These are phyloP conservation scores for Letharia lupina DNA, from an alignment of 495 filamentous ascomycete species.

Conservation along the genomic window DNA sequence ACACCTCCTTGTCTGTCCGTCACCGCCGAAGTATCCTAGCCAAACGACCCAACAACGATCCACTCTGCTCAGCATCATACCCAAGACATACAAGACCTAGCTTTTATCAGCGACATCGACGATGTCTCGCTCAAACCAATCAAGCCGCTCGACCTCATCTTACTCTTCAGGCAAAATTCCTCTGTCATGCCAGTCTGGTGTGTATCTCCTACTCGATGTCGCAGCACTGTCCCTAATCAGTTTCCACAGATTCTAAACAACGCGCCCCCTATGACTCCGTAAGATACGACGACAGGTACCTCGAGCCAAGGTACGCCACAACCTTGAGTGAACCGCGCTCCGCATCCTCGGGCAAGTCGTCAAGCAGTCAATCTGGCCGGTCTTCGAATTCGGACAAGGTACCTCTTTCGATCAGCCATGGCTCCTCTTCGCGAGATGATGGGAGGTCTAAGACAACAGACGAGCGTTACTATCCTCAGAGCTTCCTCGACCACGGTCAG, in stretches of 20 bases:
- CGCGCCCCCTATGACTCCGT: neutral
- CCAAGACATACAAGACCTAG: neutral
- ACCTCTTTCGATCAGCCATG: neutral
- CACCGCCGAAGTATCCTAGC: neutral
- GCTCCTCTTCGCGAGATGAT: neutral
- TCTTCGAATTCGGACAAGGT: neutral
- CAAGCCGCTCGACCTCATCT: neutral
- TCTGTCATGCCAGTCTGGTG: neutral
- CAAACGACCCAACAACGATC: neutral
- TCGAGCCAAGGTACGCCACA: neutral
- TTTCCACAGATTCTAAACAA: neutral
- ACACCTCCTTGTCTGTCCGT: neutral
- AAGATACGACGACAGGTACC: neutral
- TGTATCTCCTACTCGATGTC: neutral
- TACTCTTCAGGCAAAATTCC: conserved; percentile 1
- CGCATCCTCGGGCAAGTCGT: neutral
- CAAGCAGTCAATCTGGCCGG: neutral
- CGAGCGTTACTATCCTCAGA: neutral
- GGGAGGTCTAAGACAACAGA: neutral
- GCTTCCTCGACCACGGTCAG: neutral
- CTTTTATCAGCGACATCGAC: neutral
- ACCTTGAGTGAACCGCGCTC: neutral
- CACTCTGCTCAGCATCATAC: neutral
- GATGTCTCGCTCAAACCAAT: neutral
- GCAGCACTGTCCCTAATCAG: neutral